Evolutionary conservation across 1,284 basidiomycete species (phyloP).

Genomic region (Leccinum angustisporum): DNA sequence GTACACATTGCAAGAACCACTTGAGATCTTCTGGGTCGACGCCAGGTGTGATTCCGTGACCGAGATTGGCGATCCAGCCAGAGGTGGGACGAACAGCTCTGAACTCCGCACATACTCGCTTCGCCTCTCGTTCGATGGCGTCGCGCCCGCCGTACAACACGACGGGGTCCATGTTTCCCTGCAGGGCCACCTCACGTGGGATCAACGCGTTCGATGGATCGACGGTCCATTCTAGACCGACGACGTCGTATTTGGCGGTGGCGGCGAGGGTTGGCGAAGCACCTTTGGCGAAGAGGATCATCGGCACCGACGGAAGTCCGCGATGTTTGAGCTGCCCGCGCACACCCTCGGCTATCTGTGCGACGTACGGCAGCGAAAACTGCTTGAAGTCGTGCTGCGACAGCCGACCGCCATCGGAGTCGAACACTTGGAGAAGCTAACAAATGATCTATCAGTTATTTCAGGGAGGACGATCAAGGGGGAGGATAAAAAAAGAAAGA

Average conservation of each 20-base stretch:
- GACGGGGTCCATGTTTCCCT: slow-evolving; percentile 94
- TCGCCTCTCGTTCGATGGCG: slow-evolving; percentile 87
- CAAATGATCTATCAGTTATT: slow-evolving; percentile 1
- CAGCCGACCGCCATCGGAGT: slow-evolving; percentile 92
- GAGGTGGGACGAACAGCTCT: slow-evolving; percentile 50
- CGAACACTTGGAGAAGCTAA: slow-evolving; percentile 92
- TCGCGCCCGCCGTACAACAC: slow-evolving; percentile 85
- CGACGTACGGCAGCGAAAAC: slow-evolving; percentile 73
- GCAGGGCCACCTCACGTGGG: slow-evolving; percentile 62
- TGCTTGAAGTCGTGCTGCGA: slow-evolving; percentile 80
- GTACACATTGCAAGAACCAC: slow-evolving; percentile 90
- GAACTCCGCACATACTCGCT: slow-evolving; percentile 82
- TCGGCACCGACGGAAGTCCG: slow-evolving; percentile 62
- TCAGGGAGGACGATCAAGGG: neutral
- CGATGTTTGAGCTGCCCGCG: slow-evolving; percentile 55
- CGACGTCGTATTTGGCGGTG: slow-evolving; percentile 77
- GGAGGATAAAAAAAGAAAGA: no score
- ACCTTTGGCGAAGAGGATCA: slow-evolving; percentile 93
- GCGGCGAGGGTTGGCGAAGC: slow-evolving; percentile 70
- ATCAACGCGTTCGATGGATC: slow-evolving; percentile 56
- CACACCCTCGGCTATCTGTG: slow-evolving; percentile 64
- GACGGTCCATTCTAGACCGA: slow-evolving; percentile 89
- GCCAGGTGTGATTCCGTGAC: slow-evolving; percentile 97
- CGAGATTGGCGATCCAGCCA: slow-evolving; percentile 95
- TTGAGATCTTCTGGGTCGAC: slow-evolving; percentile 88